Evolutionary conservation across 1,139 yeast species (phyloP), one percentile per base, ranked within the genome.

Genomic region (Saccharomyces hybrid): DNA sequence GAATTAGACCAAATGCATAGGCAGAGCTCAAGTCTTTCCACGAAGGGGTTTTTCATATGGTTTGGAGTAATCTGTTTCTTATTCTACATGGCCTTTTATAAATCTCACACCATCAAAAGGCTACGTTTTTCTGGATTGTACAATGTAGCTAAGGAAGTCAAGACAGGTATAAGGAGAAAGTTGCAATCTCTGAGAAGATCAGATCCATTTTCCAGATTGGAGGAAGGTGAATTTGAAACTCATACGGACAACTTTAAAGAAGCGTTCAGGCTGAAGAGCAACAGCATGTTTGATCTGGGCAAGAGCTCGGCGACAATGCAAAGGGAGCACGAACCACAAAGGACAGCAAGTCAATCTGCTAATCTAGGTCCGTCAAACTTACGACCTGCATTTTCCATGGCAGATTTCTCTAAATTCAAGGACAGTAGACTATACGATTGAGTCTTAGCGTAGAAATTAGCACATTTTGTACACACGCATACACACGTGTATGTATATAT

Each of bases 351-450:
- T 14, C 53, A 51, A 26, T 52, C 55, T 9, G 47, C 29, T 11
- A 24, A 55, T 24, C 55, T 54, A 14, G 29, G 51, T 16, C 14
- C 55, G 2, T 44, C 57, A 5, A 50, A 59, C 7, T 42, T 57
- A 34, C 48, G 62, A 50, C 59, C 70, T 2, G 63, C 65, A 12
- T 67, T 67, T 47, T 65, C 71, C 0, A 52, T 67, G 50, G 62
- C 70, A 0, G 71, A 67, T 52, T 67, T 67, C 50, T 64, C 65
- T 21, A 62, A 62, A 50, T 60, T 62, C 50, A 60, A 60, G 42
- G 62, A 58, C 46, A 55, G 54, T 21, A 57, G 58, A 42, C 53
- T 57, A 26, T 56, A 54, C 16, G 58, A 59, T 29, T 57, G 48
- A 38, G 12, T 47, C n/a, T 24, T 24, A 12, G 32, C 16, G 12